Evolutionary conservation across 1,284 basidiomycete species (phyloP).

Genomic region (Amylostereum areolatum): DNA sequence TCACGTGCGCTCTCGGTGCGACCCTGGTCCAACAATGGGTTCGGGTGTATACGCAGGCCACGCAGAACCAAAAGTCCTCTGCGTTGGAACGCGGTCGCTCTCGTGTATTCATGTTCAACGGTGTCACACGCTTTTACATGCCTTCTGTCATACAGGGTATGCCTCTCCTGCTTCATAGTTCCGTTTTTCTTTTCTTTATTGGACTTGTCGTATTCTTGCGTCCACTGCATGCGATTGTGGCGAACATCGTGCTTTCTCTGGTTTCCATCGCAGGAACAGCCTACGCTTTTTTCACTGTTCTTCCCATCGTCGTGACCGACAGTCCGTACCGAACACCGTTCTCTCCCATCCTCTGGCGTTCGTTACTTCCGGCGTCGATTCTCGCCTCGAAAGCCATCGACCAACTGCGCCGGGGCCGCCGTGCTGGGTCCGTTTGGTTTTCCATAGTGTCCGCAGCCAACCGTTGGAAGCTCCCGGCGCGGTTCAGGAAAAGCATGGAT

Average conservation of each 20-base stretch:
- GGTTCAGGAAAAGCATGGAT: too few relatives aligned
- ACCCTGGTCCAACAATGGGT: conserved; percentile 1
- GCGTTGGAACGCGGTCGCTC: not conserved
- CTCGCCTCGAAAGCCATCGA: too few relatives aligned
- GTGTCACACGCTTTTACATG: not conserved
- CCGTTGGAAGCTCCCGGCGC: too few relatives aligned
- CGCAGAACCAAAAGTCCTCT: not conserved
- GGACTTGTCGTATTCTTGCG: not conserved
- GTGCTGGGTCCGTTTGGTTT: too few relatives aligned
- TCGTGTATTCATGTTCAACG: not conserved
- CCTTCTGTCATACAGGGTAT: not conserved
- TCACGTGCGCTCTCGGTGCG: not conserved
- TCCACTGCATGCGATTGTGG: not conserved
- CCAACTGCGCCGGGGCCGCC: too few relatives aligned
- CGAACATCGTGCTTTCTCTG: not conserved
- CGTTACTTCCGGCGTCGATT: too few relatives aligned
- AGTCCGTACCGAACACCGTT: not conserved
- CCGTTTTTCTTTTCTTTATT: not conserved
- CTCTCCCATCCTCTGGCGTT: not conserved
- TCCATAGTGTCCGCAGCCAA: too few relatives aligned
- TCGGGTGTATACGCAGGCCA: not conserved
- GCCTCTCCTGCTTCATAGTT: not conserved
- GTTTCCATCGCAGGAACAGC: not conserved
- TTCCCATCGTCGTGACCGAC: not conserved
- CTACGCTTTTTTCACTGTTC: not conserved